These are phyloP conservation scores for Suillus variegatus DNA, from an alignment of 768 basidiomycete genomes.

Conservation along the genomic window DNA sequence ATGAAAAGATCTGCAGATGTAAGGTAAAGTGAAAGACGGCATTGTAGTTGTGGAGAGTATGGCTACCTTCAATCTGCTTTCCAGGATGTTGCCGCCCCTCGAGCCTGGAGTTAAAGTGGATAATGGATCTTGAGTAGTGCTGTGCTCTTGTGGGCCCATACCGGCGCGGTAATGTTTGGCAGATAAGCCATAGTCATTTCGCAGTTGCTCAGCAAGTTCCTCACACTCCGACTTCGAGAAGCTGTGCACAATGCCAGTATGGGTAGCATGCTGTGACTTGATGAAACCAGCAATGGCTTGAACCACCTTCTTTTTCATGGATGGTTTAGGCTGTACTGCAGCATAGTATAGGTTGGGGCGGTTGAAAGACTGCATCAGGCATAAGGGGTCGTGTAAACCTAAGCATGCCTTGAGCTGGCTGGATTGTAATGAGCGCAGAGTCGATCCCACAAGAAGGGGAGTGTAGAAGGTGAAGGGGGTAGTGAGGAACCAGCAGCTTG, in stretches of 20 bases:
- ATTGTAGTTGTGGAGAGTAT: too few relatives aligned
- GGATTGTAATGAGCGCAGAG: too few relatives aligned
- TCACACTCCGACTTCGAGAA: slow-evolving; percentile 74
- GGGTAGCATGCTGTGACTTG: slow-evolving; percentile 48
- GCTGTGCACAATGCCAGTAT: slow-evolving; percentile 89
- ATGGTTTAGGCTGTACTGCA: slow-evolving; percentile 50
- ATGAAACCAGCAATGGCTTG: slow-evolving; percentile 74
- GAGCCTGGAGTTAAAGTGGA: too few relatives aligned
- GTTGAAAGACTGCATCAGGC: slow-evolving; percentile 85
- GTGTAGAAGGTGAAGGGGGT: too few relatives aligned
- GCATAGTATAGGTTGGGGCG: slow-evolving; percentile 85
- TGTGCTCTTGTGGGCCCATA: slow-evolving; percentile 63
- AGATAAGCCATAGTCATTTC: too few relatives aligned
- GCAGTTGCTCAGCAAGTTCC: slow-evolving; percentile 59
- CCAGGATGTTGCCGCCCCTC: too few relatives aligned
- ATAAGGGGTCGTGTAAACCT: slow-evolving; percentile 55
- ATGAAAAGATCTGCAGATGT: too few relatives aligned
- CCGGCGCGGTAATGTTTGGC: slow-evolving; percentile 75
- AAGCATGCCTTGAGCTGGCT: slow-evolving; percentile 42
- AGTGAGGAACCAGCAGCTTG: too few relatives aligned
- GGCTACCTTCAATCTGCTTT: too few relatives aligned
- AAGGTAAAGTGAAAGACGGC: too few relatives aligned
- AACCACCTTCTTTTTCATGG: slow-evolving; percentile 43
- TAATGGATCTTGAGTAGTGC: slow-evolving; percentile 45
- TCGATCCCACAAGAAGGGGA: too few relatives aligned